phyloP scores from a whole-genome alignment of 768 basidiomycete genomes.

The Russula griseocarnosa region DNA sequence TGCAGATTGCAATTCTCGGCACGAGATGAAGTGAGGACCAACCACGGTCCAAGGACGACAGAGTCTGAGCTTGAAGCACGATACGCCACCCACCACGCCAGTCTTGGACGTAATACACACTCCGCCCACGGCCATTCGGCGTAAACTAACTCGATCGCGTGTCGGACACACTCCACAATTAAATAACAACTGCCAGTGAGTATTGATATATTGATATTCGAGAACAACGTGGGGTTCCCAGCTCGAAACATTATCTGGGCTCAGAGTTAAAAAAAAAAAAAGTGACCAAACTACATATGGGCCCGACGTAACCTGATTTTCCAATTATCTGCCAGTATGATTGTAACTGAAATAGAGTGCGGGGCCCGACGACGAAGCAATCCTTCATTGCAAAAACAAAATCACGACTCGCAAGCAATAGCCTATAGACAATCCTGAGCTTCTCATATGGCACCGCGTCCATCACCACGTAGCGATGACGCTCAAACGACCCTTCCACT shows the following conservation, averaged over 20 bases:
- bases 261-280: too few relatives aligned
- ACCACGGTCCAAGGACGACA: neutral
- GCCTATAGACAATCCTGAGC: neutral
- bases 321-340: neutral
- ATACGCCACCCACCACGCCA: neutral
- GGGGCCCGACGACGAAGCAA: neutral
- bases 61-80: neutral
- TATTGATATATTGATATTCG: neutral
- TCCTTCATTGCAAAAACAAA: neutral
- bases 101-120: neutral
- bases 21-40: neutral
- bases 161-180: too few relatives aligned
- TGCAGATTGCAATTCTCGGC: too few relatives aligned
- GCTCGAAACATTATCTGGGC: neutral
- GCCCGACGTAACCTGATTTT: neutral
- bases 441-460: conserved; percentile 7
- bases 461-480: neutral
- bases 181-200: neutral
- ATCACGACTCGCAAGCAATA: neutral
- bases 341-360: neutral
- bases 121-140: neutral
- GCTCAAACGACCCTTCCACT: neutral
- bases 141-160: too few relatives aligned
- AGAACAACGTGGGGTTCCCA: neutral
- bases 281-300: neutral